Evolutionary conservation across 805 yeast species (phyloP), one percentile per base, ranked within the genome.

Genomic region (Candida manassasensis): DNA sequence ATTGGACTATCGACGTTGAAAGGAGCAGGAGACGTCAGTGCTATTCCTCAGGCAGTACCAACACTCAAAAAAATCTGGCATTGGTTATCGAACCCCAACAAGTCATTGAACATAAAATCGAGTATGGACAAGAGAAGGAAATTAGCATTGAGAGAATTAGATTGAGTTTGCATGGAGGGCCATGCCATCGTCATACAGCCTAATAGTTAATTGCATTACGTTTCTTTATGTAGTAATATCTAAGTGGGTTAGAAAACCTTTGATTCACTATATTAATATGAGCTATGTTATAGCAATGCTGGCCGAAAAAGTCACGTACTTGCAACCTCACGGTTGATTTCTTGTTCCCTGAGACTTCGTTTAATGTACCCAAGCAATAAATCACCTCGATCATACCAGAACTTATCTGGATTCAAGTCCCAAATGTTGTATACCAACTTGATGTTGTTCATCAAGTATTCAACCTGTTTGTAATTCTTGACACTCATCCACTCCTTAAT

Each of bases 401-500:
- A 27, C 24, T 37, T 42, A 17, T 36, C 37, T 2, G 40, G 39
- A 4, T 45, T 43, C 14, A 44, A 9, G 8, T 48, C 48, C 8
- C 45, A 41, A 8, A 44, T 26, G 8, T 48, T 36, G 38, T 49
- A 63, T 12, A 42, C 44, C n/a, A 45, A 36, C n/a, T 43, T 40
- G 13, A 61, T 44, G 32, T 63, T 61, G 6, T 44, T 32, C 36
- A 63, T 32, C 37, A 66, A 44, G 6, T 40, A 26, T 29, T 42
- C 39, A 6, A 60, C 49, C 38, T 63, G 68, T 4, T 42, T 34
- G 21, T 41, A 26, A 34, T 59, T 53, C 14, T 57, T 50, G 13
- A 64, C 43, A 11, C 42, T 39, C 10, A 55, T 38, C 83, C 95
- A 79, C 50, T 83, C 84, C 37, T 74, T 74, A 5, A 87, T 81